A percentile compares a stretch with the other conserved stretches of the same genome.
Conservation (phyloP, 441 rosid species). For the Mallotus repandus region DNA sequence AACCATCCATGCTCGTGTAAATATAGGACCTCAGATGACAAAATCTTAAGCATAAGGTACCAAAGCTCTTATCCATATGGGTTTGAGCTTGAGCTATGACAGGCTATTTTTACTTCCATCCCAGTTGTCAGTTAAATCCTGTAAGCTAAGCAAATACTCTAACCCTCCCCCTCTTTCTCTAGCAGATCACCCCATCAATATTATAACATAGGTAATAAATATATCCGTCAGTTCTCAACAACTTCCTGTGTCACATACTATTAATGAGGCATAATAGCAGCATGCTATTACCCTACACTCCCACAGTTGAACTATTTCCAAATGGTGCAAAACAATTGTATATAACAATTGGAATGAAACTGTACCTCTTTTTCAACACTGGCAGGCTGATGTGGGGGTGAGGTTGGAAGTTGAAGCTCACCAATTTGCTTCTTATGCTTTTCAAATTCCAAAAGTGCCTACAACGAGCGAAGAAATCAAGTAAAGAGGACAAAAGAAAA, state of each 20-base stretch:
- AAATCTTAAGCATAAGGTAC: not conserved
- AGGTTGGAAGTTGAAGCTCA: constrained; percentile 61
- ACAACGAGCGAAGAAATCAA: constrained; percentile 30
- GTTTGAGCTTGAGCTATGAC: not conserved
- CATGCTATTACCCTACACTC: not conserved
- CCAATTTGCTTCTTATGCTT: constrained; percentile 58
- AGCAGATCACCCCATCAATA: not conserved
- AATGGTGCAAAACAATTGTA: not conserved
- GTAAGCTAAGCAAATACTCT: not conserved
- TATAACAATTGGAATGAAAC: not conserved
- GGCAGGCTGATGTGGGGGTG: constrained; percentile 43
- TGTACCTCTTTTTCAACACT: constrained; percentile 66
- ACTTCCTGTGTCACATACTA: not conserved
- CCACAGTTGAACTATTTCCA: not conserved
- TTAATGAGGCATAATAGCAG: not conserved
- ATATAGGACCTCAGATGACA: not conserved
- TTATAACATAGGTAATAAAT: not conserved
- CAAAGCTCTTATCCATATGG: constrained; percentile 2
- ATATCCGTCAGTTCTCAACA: not conserved
- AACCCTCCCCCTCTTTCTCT: not conserved
- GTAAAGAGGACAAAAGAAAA: constrained; percentile 16
- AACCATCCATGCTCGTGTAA: not conserved
- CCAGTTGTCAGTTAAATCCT: not conserved
- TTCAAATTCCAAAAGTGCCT: constrained; percentile 87
- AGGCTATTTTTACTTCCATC: not conserved